phyloP scores from a whole-genome alignment of 371 early-diverging fungal species.

The Mortierella sp. region DNA sequence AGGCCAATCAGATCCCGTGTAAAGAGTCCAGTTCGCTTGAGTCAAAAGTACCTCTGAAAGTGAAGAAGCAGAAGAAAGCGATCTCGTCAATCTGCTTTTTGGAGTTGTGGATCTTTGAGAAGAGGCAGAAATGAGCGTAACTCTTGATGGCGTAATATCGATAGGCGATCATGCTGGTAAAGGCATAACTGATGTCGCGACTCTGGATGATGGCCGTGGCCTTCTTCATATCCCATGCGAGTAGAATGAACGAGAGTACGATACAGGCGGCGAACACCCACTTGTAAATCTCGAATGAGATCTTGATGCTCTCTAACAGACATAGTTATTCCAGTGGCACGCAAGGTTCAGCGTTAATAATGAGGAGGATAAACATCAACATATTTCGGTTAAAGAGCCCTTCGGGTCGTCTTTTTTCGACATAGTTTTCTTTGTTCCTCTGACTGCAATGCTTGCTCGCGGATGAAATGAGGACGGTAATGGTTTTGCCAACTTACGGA shows the following conservation, averaged over 20 bases:
- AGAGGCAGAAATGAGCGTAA: conserved; percentile 88
- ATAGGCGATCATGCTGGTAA: conserved; percentile 83
- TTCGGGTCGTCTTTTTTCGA: neutral
- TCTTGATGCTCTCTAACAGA: conserved; percentile 14
- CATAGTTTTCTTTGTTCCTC: neutral
- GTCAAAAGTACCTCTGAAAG: conserved; percentile 67
- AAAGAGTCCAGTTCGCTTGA: neutral
- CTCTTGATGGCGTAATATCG: conserved; percentile 71
- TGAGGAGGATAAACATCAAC: neutral
- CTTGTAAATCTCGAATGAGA: conserved; percentile 47
- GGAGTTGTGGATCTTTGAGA: conserved; percentile 76
- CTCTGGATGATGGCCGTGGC: conserved; percentile 72
- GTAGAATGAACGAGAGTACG: conserved; percentile 75
- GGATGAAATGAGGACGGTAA: neutral
- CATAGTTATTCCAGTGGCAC: neutral
- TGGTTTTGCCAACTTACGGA: conserved; percentile 5
- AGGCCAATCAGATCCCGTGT: conserved; percentile 17
- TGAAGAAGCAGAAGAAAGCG: conserved; percentile 91
- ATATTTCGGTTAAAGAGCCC: neutral
- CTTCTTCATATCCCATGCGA: conserved; percentile 82
- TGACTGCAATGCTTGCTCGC: neutral
- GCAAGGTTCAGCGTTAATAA: conserved; percentile 8
- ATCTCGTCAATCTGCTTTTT: conserved; percentile 75
- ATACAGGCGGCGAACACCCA: conserved; percentile 83
- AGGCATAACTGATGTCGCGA: conserved; percentile 84